phyloP scores from a whole-genome alignment of 345 rosid genomes.

The Geranium brycei region DNA sequence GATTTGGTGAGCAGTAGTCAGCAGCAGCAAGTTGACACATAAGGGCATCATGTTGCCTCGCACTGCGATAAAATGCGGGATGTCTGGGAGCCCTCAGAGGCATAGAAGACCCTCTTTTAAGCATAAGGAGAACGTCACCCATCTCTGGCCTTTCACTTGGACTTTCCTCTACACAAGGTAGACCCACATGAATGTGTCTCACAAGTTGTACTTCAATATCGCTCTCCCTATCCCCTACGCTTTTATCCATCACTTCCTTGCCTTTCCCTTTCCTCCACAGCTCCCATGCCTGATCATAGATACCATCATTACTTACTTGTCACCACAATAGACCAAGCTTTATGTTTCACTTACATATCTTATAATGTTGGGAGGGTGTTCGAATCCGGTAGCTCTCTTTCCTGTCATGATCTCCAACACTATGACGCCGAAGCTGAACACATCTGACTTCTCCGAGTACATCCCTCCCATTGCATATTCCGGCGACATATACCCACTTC shows the following conservation, averaged over 20 bases:
- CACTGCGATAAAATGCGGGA: constrained; percentile 22
- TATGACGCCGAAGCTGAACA: constrained; percentile 53
- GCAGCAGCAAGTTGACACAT: too few relatives aligned
- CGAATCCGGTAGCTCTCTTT: constrained; percentile 26
- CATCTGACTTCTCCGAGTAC: constrained; percentile 51
- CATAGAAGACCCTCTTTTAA: constrained; percentile 18
- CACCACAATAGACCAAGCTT: not conserved
- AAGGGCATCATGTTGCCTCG: too few relatives aligned
- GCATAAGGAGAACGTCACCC: constrained; percentile 39
- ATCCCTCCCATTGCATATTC: constrained; percentile 51
- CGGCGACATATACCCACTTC: constrained; percentile 65
- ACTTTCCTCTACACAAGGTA: constrained; percentile 47
- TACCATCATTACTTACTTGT: too few relatives aligned
- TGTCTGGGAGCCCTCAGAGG: constrained; percentile 35
- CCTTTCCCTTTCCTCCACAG: constrained; percentile 32
- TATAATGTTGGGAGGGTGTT: constrained; percentile 28
- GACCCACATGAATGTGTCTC: constrained; percentile 38
- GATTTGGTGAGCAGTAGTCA: too few relatives aligned
- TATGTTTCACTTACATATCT: constrained; percentile 29
- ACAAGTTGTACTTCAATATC: constrained; percentile 7
- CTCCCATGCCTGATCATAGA: constrained; percentile 32
- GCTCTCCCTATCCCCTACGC: constrained; percentile 14
- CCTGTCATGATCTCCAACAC: constrained; percentile 44
- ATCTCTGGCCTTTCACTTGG: constrained; percentile 43
- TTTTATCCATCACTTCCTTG: constrained; percentile 26